Base-by-base conservation (phyloP, 371 early-diverging fungal species). In the Syncephalastrum sp. region DNA sequence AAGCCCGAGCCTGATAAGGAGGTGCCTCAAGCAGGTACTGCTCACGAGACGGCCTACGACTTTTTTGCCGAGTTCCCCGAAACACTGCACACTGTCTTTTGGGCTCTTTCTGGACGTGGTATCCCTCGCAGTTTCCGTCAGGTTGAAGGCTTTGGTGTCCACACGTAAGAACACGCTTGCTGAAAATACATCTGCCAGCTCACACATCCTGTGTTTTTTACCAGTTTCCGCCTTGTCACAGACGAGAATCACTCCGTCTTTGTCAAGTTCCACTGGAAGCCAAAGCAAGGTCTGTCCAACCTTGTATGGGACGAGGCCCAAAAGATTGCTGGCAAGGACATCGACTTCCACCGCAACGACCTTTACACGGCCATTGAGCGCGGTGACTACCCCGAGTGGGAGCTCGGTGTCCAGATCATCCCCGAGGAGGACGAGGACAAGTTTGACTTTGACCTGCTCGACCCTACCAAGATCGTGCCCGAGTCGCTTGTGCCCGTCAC, bases 261-360 rank as follows among this genome's bases (percentile, higher is more conserved):
- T 59, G 70, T 68, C 45, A 83, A 82, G 60, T 83, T 71, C 55
- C 68, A 72, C 46, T 82, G 70, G 70, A 82, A 75, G 43, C 70
- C 84, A 1, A 44, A 65, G 29, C 65, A 59, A 33, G 81, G 81
- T 52, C 57, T 70, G 8, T 57, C 71, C 23, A 67, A 63, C 49
- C 60, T 79, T 27, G 58, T 59, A 4, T 72, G 74, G 69, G 64
- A 73, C 15, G 75, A 82, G 54, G 79, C 81, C 6, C 68, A 67
- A 45, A 71, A 72, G 60, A 57, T 75, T 16, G 64, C 56, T 42
- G 80, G 81, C 42, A 63, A 65, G 41, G 76, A 82, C 46, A 65
- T 66, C 10, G 81, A 83, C 51, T 77, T 60, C 56, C 66, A 65
- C 46, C 61, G 74, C 4, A 60, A 69, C 4, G 82, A 81, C 57